phyloP scores from a whole-genome alignment of 495 filamentous ascomycete species.

The Hyaloscypha finlandica region DNA sequence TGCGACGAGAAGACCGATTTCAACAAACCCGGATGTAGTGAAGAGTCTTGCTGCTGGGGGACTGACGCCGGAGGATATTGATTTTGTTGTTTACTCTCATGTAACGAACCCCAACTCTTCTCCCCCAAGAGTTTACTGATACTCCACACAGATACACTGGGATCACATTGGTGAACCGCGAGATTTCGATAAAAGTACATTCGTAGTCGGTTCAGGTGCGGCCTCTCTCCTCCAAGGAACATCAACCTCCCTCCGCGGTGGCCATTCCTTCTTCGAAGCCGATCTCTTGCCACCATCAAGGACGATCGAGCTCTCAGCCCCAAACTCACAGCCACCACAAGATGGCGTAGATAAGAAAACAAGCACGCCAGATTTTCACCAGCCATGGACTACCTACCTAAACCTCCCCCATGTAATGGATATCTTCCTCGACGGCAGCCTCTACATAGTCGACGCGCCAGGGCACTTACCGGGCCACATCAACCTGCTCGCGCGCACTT shows the following conservation, averaged over 20 bases:
- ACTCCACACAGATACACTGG: neutral
- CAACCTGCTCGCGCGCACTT: neutral
- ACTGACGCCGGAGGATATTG: slow-evolving; percentile 2
- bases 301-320: neutral
- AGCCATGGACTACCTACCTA: neutral
- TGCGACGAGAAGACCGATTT: neutral
- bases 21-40: neutral
- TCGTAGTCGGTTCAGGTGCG: neutral
- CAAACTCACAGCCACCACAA: neutral
- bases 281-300: neutral
- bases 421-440: neutral
- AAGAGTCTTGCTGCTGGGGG: slow-evolving; percentile 3
- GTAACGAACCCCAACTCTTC: neutral
- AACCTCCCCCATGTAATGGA: neutral
- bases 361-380: neutral
- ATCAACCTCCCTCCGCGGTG: neutral
- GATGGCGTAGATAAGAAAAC: neutral
- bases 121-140: neutral
- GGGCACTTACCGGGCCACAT: neutral
- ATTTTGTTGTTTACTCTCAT: slow-evolving; percentile 3
- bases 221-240: neutral
- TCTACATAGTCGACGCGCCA: neutral
- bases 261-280: neutral
- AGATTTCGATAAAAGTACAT: neutral
- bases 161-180: slow-evolving; percentile 3